Evolutionary conservation across 805 yeast species (phyloP), one percentile per base, ranked within the genome.

Genomic region (Candida takata): DNA sequence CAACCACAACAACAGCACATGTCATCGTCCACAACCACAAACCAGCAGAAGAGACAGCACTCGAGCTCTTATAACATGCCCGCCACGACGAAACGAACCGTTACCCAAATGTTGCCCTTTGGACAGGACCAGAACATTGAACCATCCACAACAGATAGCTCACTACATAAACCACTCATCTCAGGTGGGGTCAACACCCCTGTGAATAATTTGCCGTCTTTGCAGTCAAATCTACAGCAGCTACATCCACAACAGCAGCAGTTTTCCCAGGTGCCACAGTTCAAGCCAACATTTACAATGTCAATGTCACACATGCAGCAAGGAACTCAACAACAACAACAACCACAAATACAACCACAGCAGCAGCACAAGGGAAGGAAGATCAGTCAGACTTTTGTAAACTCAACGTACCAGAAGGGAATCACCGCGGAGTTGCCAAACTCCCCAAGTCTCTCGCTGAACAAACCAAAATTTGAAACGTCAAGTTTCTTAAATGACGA

Each of bases 41-140:
- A 24, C 16, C 43, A 40, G 20, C 48, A 47, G 36, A 47, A 47
- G 38, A 41, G 51, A 18, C 51, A 47, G 34, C 51, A 47, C 32
- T 47, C 51, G 9, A 43, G 36, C 31, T 47, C 51, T 13, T 41
- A 41, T 27, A 40, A 42, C 28, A 43, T 42, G 35, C 43, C 45
- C 10, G 35, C 17, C 21, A 34, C 44, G 11, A 25, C 36, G 14
- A 46, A 46, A 35, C 33, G 40, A 18, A 25, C 44, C 3, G 47
- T 46, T 11, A 36, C 45, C 6, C 27, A 15, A n/a, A n/a, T n/a
- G 21, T 13, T 23, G 11, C 14, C 18, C 8, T n/a, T 20, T 20
- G 23, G 9, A 2, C 23, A 20, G 23, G 23, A 20, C 23, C 10
- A 20, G 9, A 8, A 7, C 7, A 10, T 10, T 7, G 9, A 8